phyloP scores from a whole-genome alignment of 2,329 filamentous ascomycete genomes.

The Zasmidium citrigriseum region DNA sequence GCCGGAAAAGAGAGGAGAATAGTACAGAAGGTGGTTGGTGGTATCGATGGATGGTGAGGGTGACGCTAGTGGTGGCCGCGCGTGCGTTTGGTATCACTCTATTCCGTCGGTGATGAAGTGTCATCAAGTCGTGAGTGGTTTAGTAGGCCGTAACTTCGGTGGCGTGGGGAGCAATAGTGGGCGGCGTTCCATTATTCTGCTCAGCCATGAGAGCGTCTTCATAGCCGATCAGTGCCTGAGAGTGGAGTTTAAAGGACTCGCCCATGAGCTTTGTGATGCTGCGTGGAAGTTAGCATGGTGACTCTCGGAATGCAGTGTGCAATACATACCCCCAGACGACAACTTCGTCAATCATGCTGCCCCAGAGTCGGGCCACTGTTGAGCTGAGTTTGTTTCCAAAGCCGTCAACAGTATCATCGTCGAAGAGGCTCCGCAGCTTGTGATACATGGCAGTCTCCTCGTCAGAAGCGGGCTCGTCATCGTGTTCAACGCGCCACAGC shows the following conservation, averaged over 20 bases:
- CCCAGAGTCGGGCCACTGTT: constrained; percentile 94
- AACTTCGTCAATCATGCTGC: constrained; percentile 96
- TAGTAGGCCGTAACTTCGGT: constrained; percentile 36
- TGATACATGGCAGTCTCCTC: constrained; percentile 89
- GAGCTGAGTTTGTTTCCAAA: constrained; percentile 86
- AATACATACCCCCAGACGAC: constrained; percentile 95
- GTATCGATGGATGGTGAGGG: background rate
- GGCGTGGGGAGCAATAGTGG: constrained; percentile 27
- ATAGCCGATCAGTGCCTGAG: constrained; percentile 90
- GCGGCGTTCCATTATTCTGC: constrained; percentile 25
- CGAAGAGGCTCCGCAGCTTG: constrained; percentile 86
- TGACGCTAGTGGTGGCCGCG: constrained; percentile 11
- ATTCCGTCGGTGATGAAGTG: constrained; percentile 12
- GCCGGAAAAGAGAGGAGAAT: constrained; percentile 11
- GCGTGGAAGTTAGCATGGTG: constrained; percentile 40
- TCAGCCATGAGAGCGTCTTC: constrained; percentile 70
- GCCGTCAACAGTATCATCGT: constrained; percentile 82
- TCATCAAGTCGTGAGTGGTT: constrained; percentile 26
- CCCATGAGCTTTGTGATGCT: constrained; percentile 95
- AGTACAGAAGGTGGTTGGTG: constrained; percentile 5
- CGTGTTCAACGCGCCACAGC: constrained; percentile 99
- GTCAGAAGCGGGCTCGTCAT: constrained; percentile 84
- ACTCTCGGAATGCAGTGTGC: background rate
- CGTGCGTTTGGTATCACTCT: constrained; percentile 20
- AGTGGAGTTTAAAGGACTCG: constrained; percentile 95